Evolutionary conservation across 352 stramenopile species (phyloP), one percentile per base, ranked within the genome.

Genomic region (Phytophthora palmivora): DNA sequence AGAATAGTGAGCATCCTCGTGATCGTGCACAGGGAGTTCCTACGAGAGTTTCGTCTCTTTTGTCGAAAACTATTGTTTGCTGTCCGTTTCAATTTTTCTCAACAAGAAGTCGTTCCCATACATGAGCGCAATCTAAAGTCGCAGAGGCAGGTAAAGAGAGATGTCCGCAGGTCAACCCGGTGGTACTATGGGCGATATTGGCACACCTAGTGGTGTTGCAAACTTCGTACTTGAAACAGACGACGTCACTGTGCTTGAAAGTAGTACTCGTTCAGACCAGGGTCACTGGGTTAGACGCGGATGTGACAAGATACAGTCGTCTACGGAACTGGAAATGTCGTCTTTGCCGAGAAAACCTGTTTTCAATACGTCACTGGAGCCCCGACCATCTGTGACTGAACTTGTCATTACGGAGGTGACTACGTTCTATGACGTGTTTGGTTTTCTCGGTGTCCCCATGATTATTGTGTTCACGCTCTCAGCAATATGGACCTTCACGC

Each of bases 401-500:
- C 12, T 46, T 38, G 57, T 67, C 22, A 22, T 72, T 12, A 28
- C 24, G 24, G 51, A 68, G 24, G 45, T 62, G 4, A 36, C 44
- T 30, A 58, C 59, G 9, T 76, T 78, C 39, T 60, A 70, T 21
- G 50, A 66, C 12, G 55, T 84, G 10, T 85, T 80, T 26, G 71
- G 75, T 5, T 38, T 50, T 6, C 59, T 82, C 4, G 76, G 73
- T 1, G 26, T 83, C 0, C 67, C 72, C 0, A 84, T 84, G 70
- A 30, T 84, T 8, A 10, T 69, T 1, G 43, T 69, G 10, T 80
- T 87, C n/a, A 1, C 76, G 0, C 21, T 82, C 1, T 83, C 71
- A 3, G 63, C 64, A 0, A 37, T 18, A 0, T 79, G 65, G 60
- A 79, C 65, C 0, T 58, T 79, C 34, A 58, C 61, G 33, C 56